Evolutionary conservation across 768 basidiomycete species (phyloP), one percentile per base, ranked within the genome.

Genomic region (Auriscalpium orientale): DNA sequence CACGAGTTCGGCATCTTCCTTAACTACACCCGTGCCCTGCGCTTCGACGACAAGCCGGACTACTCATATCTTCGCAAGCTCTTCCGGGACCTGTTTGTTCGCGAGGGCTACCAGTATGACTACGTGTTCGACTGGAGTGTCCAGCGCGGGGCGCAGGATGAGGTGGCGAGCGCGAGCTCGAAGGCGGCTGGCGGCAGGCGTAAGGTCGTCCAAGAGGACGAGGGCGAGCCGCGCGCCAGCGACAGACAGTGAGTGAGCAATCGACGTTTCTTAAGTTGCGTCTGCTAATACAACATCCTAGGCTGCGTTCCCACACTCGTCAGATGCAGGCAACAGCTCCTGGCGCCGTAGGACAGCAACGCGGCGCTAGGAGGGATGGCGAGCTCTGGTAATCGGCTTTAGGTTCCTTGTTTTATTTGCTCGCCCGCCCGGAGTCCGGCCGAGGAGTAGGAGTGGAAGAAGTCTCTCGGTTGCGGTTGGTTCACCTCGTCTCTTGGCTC

Each of bases 21-120:
- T 67, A 99, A 98, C 78, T 99, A 98, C 76, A 95, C 95, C 58
- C 92, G 97, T 55, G 95, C 95, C 45, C 88, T 99, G 57, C 92
- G 95, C 67, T 99, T 99, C 72, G 97, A 99, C 68, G 97, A 99
- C 81, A 99, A 99, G 77, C 97, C 97, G 34, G 95, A 99, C 75
- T 98, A 99, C 72, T 98, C 95, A 5, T 99, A 99, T 77, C 83
- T 99, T 8, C 92, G 97, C 77, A 99, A 99, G 77, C 83, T 98
- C 56, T 99, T 99, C 91, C 87, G 94, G 48, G 95, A 98, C 70
- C 83, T 98, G 56, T 98, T 98, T 64, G 92, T 95, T 54, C 89
- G 94, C 49, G 95, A 97, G 70, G 93, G 95, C 54, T 98, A 91
- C 79, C 94, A 98, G 76, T 99, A 99, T 70, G 97, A 99, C 72